Percentiles rank a stretch among this genome's conserved stretches.
These are phyloP conservation scores for Prunus kanzakura DNA, from an alignment of 306 rosid species.

Conservation along the genomic window DNA sequence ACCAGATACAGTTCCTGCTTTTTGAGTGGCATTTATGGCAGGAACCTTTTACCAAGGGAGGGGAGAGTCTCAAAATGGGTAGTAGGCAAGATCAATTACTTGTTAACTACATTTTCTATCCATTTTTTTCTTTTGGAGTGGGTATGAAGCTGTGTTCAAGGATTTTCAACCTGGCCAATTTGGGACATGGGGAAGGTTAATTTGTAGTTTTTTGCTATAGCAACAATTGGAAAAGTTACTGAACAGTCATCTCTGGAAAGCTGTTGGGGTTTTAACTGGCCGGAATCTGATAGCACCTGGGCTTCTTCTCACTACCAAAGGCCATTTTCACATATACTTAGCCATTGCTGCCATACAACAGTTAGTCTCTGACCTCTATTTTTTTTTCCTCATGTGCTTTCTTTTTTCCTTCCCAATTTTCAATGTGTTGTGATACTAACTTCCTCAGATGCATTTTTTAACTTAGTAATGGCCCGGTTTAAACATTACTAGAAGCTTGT, in stretches of 20 bases:
- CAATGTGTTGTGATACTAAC: background rate
- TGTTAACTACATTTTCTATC: slow-evolving; percentile 63
- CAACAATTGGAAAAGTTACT: slow-evolving; percentile 49
- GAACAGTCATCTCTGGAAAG: slow-evolving; percentile 60
- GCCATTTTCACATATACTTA: slow-evolving; percentile 85
- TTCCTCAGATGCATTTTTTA: background rate
- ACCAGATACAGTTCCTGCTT: slow-evolving; percentile 58
- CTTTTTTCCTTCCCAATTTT: background rate
- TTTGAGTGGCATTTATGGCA: slow-evolving; percentile 81
- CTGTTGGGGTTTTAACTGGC: slow-evolving; percentile 81
- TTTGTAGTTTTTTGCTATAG: slow-evolving; percentile 35
- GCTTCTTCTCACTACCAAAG: slow-evolving; percentile 75
- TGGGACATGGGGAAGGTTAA: slow-evolving; percentile 53
- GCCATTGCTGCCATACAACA: slow-evolving; percentile 66
- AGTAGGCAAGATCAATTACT: slow-evolving; percentile 62
- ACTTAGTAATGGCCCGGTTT: background rate
- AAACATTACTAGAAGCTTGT: background rate
- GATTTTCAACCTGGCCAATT: slow-evolving; percentile 27
- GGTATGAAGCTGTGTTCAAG: slow-evolving; percentile 53
- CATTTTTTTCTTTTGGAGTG: slow-evolving; percentile 93
- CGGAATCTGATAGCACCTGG: slow-evolving; percentile 84
- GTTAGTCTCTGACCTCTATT: slow-evolving; percentile 43
- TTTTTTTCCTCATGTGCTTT: slow-evolving; percentile 4
- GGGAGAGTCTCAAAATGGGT: slow-evolving; percentile 91
- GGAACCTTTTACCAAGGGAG: slow-evolving; percentile 77